Evolutionary conservation across 176 grass and related monocot genomes (phyloP).

Genomic region (Eragrostis nindensis): DNA sequence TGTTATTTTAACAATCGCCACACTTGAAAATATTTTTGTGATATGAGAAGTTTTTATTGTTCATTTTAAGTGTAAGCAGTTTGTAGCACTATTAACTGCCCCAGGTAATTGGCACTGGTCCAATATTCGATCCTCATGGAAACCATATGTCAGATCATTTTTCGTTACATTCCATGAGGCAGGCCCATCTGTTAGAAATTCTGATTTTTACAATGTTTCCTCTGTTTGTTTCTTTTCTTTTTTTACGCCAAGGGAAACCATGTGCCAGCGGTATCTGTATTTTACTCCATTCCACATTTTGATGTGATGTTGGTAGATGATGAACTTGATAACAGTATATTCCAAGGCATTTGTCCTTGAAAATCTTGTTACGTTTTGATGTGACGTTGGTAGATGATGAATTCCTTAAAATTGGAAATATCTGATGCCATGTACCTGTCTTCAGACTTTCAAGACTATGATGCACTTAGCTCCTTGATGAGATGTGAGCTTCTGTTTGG

Average conservation of each 20-base stretch:
- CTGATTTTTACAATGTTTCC: too few relatives aligned
- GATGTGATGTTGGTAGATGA: neutral
- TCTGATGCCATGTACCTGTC: neutral
- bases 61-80: neutral
- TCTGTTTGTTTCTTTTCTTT: too few relatives aligned
- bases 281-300: neutral
- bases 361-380: slow-evolving; percentile 3
- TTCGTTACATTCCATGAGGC: neutral
- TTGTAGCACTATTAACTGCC: too few relatives aligned
- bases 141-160: neutral
- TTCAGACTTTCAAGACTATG: slow-evolving; percentile 11
- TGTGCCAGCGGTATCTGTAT: neutral
- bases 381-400: slow-evolving; percentile 18
- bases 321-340: neutral
- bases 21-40: neutral
- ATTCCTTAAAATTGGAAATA: slow-evolving; percentile 22
- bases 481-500: slow-evolving; percentile 22
- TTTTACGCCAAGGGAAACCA: too few relatives aligned
- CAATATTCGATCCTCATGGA: neutral
- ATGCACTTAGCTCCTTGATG: slow-evolving; percentile 4
- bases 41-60: neutral
- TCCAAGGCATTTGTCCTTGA: slow-evolving; percentile 4
- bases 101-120: too few relatives aligned
- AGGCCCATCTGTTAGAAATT: neutral
- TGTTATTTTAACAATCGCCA: neutral